Base-by-base conservation (phyloP, 352 stramenopile genomes). In the Pythium aristosporum region DNA sequence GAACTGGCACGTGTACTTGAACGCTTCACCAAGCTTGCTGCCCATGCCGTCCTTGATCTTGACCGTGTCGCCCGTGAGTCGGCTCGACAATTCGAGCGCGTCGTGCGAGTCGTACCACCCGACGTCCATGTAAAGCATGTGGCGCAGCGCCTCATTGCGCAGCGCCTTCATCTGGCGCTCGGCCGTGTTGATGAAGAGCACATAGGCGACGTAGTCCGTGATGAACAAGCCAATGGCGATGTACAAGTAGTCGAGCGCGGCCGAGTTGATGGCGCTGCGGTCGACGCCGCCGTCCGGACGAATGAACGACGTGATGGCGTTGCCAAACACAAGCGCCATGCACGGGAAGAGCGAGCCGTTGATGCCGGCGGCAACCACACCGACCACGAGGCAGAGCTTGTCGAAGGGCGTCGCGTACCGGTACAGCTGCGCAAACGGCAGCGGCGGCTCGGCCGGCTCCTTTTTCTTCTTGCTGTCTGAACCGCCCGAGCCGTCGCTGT, bases 241-340 rank as follows among this genome's bases (percentile, higher is more conserved):
- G 34, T 68, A 32, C 13, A 80, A 54, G 47, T 74, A 82, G 23
- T 73, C 43, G n/a, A 75, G 57, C 28, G 73, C 59, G 1, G 69
- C 69, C 4, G 34, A 42, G 52, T 77, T 77, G 34, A 85, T 48
- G 36, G 30, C 54, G 39, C 68, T 37, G 25, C 61, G 21, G 55
- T 79, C 65, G 13, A 77, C 21, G 18, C 30, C 32, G 30, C 8
- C 30, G 28, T 41, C 5, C 59, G 47, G 3, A 3, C 28, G 39
- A 39, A 42, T 15, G 55, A 85, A 85, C 7, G 44, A 55, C 34
- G 57, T 53, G 52, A 85, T 42, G 5, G 57, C 68, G 15, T 83
- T 61, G 21, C 73, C 75, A 57, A 83, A 78, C n/a, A 83, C 41
- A 12, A 83, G 48, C 4, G 70, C 69, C 75, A 83, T 80, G 39